phyloP scores from a whole-genome alignment of 2,329 filamentous ascomycete genomes.

The Beauveria sp. region DNA sequence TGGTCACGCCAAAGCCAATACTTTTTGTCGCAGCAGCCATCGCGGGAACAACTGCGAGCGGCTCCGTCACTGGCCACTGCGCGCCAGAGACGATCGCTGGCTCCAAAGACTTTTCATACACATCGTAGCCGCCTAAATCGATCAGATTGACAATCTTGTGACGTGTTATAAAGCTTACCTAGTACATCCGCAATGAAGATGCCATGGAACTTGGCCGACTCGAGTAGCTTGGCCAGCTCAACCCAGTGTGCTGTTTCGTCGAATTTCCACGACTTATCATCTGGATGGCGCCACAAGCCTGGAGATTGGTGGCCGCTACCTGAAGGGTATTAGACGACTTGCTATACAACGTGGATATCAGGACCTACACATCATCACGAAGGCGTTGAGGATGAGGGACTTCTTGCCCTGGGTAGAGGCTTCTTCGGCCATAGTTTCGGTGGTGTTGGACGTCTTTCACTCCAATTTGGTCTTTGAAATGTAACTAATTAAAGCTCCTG shows the following conservation, averaged over 20 bases:
- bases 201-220: conserved; percentile 51
- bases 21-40: conserved; percentile 61
- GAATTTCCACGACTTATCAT: conserved; percentile 56
- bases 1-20: conserved; percentile 61
- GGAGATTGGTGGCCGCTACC: conserved; percentile 37
- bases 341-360: background rate
- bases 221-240: conserved; percentile 37
- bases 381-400: conserved; percentile 34
- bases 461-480: background rate
- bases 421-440: background rate
- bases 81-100: conserved; percentile 54
- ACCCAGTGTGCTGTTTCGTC: conserved; percentile 54
- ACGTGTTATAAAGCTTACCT: conserved; percentile 10
- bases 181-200: conserved; percentile 59
- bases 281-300: conserved; percentile 50
- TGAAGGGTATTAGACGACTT: background rate
- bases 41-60: conserved; percentile 50
- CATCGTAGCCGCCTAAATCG: conserved; percentile 52
- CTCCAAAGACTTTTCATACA: conserved; percentile 52
- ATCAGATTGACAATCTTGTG: background rate
- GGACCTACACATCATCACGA: conserved; percentile 27
- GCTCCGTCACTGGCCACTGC: conserved; percentile 65
- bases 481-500: too few species aligned
- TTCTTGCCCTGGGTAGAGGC: conserved; percentile 11
- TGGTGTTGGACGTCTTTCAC: background rate